Conservation (phyloP, 2,329 filamentous ascomycete species). For the Alternaria sp. region DNA sequence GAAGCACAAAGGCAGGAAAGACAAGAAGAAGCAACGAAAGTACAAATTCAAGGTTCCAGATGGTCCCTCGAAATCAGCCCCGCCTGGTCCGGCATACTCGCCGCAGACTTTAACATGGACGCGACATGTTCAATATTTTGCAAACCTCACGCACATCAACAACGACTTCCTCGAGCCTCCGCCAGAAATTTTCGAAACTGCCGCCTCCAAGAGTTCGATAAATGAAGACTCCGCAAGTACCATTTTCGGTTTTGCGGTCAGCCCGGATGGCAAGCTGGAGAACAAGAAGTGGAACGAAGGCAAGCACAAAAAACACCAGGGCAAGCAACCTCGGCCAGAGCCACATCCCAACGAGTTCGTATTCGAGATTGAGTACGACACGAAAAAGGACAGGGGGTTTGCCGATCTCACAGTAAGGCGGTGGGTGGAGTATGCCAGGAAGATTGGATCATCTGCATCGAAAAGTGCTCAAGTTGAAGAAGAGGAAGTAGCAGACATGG, state of each 20-base stretch:
- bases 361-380: conserved; percentile 88
- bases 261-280: conserved; percentile 38
- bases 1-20: conserved; percentile 62
- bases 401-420: conserved; percentile 86
- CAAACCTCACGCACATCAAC: conserved; percentile 92
- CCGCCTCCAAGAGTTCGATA: background rate
- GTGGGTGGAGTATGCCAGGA: conserved; percentile 79
- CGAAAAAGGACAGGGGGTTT: conserved; percentile 78
- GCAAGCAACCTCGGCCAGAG: conserved; percentile 56
- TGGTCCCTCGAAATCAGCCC: conserved; percentile 74
- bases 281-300: conserved; percentile 68
- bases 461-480: conserved; percentile 29
- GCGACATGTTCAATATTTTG: conserved; percentile 89
- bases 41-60: conserved; percentile 67
- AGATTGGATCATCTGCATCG: conserved; percentile 69
- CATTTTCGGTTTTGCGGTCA: conserved; percentile 41
- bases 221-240: conserved; percentile 23
- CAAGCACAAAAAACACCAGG: conserved; percentile 68
- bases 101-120: conserved; percentile 81
- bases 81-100: conserved; percentile 89
- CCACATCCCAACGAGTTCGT: conserved; percentile 71
- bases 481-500: conserved; percentile 19
- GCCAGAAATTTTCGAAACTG: background rate
- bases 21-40: conserved; percentile 48
- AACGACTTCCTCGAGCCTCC: conserved; percentile 64